Conservation (phyloP, 2,329 filamentous ascomycete species). For the Claviceps cyperi region DNA sequence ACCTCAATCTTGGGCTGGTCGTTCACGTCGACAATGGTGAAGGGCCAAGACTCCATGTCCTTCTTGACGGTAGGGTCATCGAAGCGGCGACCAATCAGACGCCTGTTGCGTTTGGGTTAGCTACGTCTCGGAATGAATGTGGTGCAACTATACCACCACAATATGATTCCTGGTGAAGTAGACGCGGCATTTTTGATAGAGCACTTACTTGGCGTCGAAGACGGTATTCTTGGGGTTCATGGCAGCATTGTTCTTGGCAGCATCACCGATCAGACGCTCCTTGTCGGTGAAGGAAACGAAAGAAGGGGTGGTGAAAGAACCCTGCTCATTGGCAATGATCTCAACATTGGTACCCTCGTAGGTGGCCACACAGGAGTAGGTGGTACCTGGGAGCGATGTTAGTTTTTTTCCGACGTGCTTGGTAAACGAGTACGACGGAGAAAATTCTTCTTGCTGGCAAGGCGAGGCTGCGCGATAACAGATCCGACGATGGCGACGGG, state of each 20-base stretch:
- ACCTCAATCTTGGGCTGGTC: conserved; percentile 89
- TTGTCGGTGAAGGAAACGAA: conserved; percentile 98
- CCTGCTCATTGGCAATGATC: conserved; percentile 99
- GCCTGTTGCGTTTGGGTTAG: conserved; percentile 39
- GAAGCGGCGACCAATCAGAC: conserved; percentile 91
- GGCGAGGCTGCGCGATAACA: neutral
- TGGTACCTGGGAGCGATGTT: conserved; percentile 56
- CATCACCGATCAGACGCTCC: conserved; percentile 98
- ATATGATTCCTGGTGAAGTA: neutral
- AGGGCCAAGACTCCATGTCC: conserved; percentile 97
- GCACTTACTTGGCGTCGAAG: conserved; percentile 92
- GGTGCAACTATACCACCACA: neutral
- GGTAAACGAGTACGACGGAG: neutral
- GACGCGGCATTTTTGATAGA: neutral
- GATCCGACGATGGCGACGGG: neutral
- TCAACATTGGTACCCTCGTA: conserved; percentile 99
- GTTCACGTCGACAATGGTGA: conserved; percentile 88
- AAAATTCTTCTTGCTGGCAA: neutral
- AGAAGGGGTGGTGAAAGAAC: conserved; percentile 95
- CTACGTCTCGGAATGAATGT: neutral
- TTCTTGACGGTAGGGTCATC: conserved; percentile 97
- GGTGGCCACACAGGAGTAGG: conserved; percentile 98
- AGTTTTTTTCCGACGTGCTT: neutral
- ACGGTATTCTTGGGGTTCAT: conserved; percentile 98
- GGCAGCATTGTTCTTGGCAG: conserved; percentile 98